Conservation (phyloP, 176 grass and related monocot genomes). For the Eragrostis nindensis region DNA sequence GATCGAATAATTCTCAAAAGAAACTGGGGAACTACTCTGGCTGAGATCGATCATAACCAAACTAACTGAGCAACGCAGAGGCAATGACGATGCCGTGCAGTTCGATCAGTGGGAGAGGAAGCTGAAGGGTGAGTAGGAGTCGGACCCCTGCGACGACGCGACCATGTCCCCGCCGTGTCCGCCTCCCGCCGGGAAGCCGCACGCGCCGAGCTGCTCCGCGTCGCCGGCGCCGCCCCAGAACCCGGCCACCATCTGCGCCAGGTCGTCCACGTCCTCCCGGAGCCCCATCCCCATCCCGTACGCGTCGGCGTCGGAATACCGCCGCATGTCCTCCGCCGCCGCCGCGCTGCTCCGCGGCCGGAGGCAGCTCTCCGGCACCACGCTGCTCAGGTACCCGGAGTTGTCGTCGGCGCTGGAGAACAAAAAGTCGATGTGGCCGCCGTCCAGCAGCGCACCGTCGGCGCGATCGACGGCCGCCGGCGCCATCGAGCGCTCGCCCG, state of each 20-base stretch:
- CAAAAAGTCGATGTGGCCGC: constrained; percentile 51
- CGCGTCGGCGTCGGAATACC: constrained; percentile 62
- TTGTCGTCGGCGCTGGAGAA: constrained; percentile 71
- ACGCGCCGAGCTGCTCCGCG: constrained; percentile 44
- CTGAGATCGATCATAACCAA: neutral
- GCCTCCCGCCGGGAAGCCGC: constrained; percentile 38
- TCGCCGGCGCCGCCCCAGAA: constrained; percentile 54
- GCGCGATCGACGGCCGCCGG: constrained; percentile 19
- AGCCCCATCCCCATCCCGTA: constrained; percentile 50
- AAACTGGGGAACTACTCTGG: constrained; percentile 9
- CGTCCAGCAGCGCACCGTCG: constrained; percentile 30
- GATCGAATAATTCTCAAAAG: constrained; percentile 22
- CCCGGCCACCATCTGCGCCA: constrained; percentile 53
- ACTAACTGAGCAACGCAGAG: neutral
- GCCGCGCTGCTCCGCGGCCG: constrained; percentile 50
- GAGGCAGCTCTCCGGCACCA: constrained; percentile 90
- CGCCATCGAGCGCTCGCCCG: constrained; percentile 46
- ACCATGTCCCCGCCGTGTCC: constrained; percentile 43
- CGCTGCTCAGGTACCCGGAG: constrained; percentile 97
- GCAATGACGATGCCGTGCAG: neutral
- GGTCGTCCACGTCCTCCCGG: constrained; percentile 68
- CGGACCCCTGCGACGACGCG: constrained; percentile 42
- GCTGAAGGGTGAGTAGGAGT: constrained; percentile 55
- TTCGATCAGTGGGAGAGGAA: constrained; percentile 52
- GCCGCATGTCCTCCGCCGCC: constrained; percentile 42